These are phyloP conservation scores for Termitomyces sp. DNA, from an alignment of 768 basidiomycete genomes.

Conservation along the genomic window DNA sequence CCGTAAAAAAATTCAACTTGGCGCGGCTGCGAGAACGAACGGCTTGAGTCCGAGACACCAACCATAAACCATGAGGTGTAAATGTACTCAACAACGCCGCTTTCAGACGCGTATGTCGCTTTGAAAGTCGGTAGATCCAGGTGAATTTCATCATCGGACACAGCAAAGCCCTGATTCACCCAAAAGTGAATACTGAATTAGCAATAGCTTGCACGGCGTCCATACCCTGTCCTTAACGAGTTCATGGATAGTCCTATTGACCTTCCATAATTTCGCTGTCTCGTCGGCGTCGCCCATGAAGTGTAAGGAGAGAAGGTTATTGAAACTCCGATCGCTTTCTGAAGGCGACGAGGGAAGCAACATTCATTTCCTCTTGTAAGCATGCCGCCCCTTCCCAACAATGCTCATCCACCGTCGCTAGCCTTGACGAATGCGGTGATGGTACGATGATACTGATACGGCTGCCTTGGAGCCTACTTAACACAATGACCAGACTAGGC, in stretches of 20 bases:
- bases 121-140: conserved; percentile 83
- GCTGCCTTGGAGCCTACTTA: conserved; percentile 6
- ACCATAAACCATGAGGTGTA: conserved; percentile 15
- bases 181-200: conserved; percentile 19
- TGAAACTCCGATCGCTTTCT: conserved; percentile 48
- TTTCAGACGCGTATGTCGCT: conserved; percentile 60
- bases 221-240: conserved; percentile 91
- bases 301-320: conserved; percentile 27
- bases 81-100: conserved; percentile 83
- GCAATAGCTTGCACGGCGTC: conserved; percentile 16
- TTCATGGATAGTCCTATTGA: conserved; percentile 94
- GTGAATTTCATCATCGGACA: conserved; percentile 90
- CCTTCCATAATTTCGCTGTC: conserved; percentile 89
- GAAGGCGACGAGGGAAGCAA: neutral
- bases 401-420: conserved; percentile 29
- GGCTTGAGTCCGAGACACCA: conserved; percentile 3
- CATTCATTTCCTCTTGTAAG: neutral
- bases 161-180: conserved; percentile 75
- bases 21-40: conserved; percentile 55
- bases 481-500: conserved; percentile 44
- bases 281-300: conserved; percentile 73
- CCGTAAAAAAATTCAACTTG: conserved; percentile 88
- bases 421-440: conserved; percentile 44
- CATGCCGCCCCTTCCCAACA: conserved; percentile 39
- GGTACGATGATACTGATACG: conserved; percentile 30